A percentile compares a stretch with the other conserved stretches of the same genome.
These are phyloP conservation scores for Blastocystis sp. DNA, from an alignment of 352 stramenopile species.

Conservation along the genomic window DNA sequence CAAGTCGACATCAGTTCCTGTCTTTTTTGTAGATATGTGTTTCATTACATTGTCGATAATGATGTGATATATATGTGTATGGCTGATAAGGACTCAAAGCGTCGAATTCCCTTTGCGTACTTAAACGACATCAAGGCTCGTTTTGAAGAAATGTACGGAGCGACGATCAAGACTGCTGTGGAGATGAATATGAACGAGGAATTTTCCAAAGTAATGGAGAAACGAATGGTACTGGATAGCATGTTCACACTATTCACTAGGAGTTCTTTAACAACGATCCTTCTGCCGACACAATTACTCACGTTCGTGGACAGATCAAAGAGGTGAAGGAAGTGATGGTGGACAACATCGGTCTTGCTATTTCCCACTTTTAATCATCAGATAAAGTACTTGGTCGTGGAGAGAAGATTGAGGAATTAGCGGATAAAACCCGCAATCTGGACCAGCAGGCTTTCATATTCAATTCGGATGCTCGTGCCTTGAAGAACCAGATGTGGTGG, in stretches of 20 bases:
- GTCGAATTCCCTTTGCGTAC: conserved; percentile 60
- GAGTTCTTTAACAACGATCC: conserved; percentile 61
- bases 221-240: conserved; percentile 32
- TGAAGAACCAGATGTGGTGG: conserved; percentile 63
- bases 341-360: conserved; percentile 42
- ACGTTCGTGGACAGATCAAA: conserved; percentile 60
- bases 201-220: conserved; percentile 61
- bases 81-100: conserved; percentile 60
- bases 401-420: conserved; percentile 55
- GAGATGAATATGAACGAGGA: conserved; percentile 61
- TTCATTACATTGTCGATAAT: conserved; percentile 59
- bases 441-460: conserved; percentile 60
- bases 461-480: conserved; percentile 24
- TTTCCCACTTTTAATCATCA: not conserved
- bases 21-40: conserved; percentile 48
- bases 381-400: conserved; percentile 57
- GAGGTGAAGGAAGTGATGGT: conserved; percentile 62
- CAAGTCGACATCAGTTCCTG: conserved; percentile 15
- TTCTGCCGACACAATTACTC: conserved; percentile 49
- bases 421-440: conserved; percentile 55
- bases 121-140: conserved; percentile 58
- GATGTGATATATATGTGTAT: conserved; percentile 61
- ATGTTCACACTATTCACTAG: not conserved
- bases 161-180: conserved; percentile 52
- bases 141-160: conserved; percentile 61